Evolutionary conservation across 768 basidiomycete species (phyloP), one percentile per base, ranked within the genome.

Genomic region (Agaricus subrufescens): DNA sequence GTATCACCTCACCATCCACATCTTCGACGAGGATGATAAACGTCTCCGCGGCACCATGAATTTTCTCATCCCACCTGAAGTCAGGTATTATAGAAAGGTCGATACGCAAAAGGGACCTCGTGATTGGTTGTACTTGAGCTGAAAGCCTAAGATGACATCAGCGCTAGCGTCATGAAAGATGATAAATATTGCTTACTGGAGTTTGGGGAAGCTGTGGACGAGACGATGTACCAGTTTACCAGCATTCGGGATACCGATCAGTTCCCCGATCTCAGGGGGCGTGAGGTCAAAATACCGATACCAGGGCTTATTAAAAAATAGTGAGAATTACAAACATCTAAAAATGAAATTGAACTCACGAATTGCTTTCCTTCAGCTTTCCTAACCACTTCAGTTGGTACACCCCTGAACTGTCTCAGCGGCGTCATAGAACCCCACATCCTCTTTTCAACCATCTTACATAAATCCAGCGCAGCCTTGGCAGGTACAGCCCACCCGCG

Each of bases 391-490:
- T 96, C 92, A 19, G 79, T 68, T 0, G 94, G 95, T 0, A 96
- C 87, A 61, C 89, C 87, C 68, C 88, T 93, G 79, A 98, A 98
- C 67, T 99, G 97, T 38, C 97, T 83, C 38, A 98, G 78, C 7
- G 96, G 95, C 0, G 95, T 94, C 95, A 98, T 98, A 0, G 94
- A 94, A 34, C 86, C 86, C 96, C 96, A 98, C 91, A 93, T 91
- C 54, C 86, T 73, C 62, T 86, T 84, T 65, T 93, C 92, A 0
- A 92, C 89, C 94, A 96, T 96, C 74, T 98, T 98, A 77, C 94
- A 98, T 56, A 99, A 72, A 58, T 94, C 89, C 29, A 98, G 79
- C 3, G 93, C 93, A 6, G 91, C 88, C 62, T 92, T 86, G 0
- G 96, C 94, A 0, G 95, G 93, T 0, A 89, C 80, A 2, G 97